phyloP scores from a whole-genome alignment of 345 rosid genomes.

The Linum lewisii region DNA sequence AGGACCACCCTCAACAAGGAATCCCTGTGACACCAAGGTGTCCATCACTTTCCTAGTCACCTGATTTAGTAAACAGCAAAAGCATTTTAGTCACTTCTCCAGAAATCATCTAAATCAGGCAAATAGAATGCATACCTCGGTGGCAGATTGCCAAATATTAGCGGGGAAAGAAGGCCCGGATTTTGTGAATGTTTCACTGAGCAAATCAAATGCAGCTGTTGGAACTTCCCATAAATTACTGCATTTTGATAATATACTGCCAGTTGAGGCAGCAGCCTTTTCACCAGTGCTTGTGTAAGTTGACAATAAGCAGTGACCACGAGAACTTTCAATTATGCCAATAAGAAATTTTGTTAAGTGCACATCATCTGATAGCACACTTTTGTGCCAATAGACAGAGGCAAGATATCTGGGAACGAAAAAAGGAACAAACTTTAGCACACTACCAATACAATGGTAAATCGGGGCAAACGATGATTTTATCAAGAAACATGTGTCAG shows the following conservation, averaged over 20 bases:
- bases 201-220: constrained; percentile 47
- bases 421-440: not conserved
- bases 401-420: constrained; percentile 39
- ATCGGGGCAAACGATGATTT: too few species aligned
- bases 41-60: constrained; percentile 77
- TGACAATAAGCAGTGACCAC: constrained; percentile 27
- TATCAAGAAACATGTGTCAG: too few species aligned
- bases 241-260: constrained; percentile 29
- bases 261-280: constrained; percentile 27
- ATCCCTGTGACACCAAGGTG: constrained; percentile 46
- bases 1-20: constrained; percentile 45
- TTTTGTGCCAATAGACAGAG: constrained; percentile 27
- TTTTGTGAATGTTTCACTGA: constrained; percentile 50
- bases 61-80: constrained; percentile 26
- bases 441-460: not conserved
- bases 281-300: constrained; percentile 27
- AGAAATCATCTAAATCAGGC: constrained; percentile 6
- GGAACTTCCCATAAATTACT: constrained; percentile 55
- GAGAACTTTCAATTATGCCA: constrained; percentile 31
- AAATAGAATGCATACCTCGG: constrained; percentile 37
- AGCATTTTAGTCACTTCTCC: constrained; percentile 7
- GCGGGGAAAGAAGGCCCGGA: constrained; percentile 45
- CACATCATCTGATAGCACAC: constrained; percentile 33
- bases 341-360: constrained; percentile 62
- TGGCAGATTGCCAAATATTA: constrained; percentile 51